Base-by-base conservation (phyloP, 2,329 filamentous ascomycete genomes). In the Bimuria novae-zelandiae region DNA sequence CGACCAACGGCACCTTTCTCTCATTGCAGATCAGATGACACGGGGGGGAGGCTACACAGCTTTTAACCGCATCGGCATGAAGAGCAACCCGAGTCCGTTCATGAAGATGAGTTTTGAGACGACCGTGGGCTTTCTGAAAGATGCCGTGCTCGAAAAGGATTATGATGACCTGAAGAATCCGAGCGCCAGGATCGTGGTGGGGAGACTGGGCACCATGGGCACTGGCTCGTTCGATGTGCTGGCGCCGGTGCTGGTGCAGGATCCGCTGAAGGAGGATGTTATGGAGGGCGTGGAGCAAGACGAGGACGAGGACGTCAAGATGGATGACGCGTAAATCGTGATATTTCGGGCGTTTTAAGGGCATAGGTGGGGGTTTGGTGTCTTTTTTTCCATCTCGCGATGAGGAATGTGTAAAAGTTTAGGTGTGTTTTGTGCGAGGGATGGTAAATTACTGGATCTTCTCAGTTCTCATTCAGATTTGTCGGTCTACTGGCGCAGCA, bases 61-160 rank as follows among this genome's bases (percentile, higher is more conserved):
- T 0, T 99, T 99, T 78, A 96, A 90, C 76, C 89, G 94, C 43
- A 95, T 90, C 70, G 94, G 93, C 1, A 80, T 99, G 55, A 87
- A 86, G 69, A 87, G 89, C 60, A 92, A 90, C 67, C 88, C 93
- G 23, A 92, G 88, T 61, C 92, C 94, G 0, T 93, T 99, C 64
- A 93, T 94, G 76, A 97, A 97, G 82, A 97, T 97, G 93, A 96
- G 90, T 74, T 99, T 97, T 77, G 94, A 99, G 82, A 99, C 94
- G 3, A 99, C 94, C 2, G 84, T 97, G 33, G 88, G 89, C 0
- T 97, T 97, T 80, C 81, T 99, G 67, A 92, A 89, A 74, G 94
- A 97, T 70, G 92, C 94, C 1, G 88, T 97, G 22, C 79, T 95
- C 52, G 91, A 96, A 68, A 87, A 90, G 44, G 94, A 97, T 74